Percentiles rank a stretch among this genome's conserved stretches.
These are phyloP conservation scores for Xylaria nigripes DNA, from an alignment of 495 filamentous ascomycete species.

Conservation along the genomic window DNA sequence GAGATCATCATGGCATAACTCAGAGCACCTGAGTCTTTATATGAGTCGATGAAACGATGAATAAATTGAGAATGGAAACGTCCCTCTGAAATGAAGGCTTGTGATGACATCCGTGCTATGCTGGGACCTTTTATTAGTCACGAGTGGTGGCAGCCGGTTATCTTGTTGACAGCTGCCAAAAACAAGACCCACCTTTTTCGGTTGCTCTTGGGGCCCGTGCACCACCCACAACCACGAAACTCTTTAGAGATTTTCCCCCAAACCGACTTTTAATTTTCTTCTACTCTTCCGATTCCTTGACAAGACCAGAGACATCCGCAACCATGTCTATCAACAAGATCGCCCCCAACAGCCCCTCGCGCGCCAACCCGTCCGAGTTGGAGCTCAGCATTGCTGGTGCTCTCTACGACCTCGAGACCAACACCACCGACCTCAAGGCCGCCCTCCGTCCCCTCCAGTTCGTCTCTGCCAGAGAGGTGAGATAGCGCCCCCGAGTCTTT, in stretches of 20 bases:
- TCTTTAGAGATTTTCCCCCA: constrained; percentile 14
- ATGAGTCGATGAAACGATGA: neutral
- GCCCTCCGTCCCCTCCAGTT: constrained; percentile 94
- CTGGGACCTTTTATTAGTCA: no score
- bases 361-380: constrained; percentile 87
- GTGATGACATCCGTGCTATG: no score
- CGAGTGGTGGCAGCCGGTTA: neutral
- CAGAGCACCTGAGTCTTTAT: neutral
- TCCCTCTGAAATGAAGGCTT: neutral
- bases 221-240: constrained; percentile 11
- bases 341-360: constrained; percentile 87
- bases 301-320: constrained; percentile 26
- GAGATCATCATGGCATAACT: neutral
- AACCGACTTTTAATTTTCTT: constrained; percentile 2
- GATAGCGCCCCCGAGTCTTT: constrained; percentile 35
- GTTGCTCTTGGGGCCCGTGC: constrained; percentile 7
- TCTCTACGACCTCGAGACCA: constrained; percentile 95
- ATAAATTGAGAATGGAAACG: neutral
- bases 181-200: constrained; percentile 1
- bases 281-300: constrained; percentile 6
- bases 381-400: constrained; percentile 90
- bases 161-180: neutral
- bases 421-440: constrained; percentile 90
- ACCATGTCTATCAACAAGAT: constrained; percentile 87
- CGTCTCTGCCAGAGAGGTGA: constrained; percentile 95